Evolutionary conservation across 345 rosid genomes (phyloP), one percentile per base, ranked within the genome.

Genomic region (Lagerstroemia speciosa): DNA sequence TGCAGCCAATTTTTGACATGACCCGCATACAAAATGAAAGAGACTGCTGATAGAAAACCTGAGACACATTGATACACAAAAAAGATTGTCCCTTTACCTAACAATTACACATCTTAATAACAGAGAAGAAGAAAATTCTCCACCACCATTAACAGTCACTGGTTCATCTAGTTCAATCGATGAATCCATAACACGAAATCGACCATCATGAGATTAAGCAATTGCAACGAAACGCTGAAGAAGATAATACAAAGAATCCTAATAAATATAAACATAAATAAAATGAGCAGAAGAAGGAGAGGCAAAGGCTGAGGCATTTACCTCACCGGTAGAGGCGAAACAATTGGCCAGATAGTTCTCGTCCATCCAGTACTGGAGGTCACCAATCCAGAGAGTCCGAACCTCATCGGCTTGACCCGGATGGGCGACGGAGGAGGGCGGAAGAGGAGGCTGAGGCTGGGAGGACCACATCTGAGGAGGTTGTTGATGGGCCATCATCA

Each of bases 301-400:
- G 19, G n/a, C 6, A 9, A 36, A 57, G 33, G 38, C 15, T 32
- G 3, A 55, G 26, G 36, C 33, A 46, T 37, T 58, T 46, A 78
- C 95, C 89, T 89, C 96, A 63, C 91, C 91, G 22, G 84, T 84
- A 40, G 80, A 83, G 63, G 90, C 79, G 67, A 92, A 90, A 67
- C 91, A 86, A 67, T 67, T 55, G 41, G 41, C 60, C 48, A 92
- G 69, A 77, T 85, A 92, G 69, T 9, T 75, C 80, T 92, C 98
- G 70, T 92, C 96, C 98, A 92, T 90, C 96, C 96, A 92, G 79
- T 86, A 86, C 87, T 88, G 93, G 76, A 92, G 84, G 70, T 92
- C 95, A 0, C 98, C 98, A 82, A 92, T 90, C 98, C 98, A 92
- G 60, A 92, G 88, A 52, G 98, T 92, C 68, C 96, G 89, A 76